These are phyloP conservation scores for Colletotrichum truncatum DNA, from an alignment of 2,329 filamentous ascomycete genomes.

Conservation along the genomic window DNA sequence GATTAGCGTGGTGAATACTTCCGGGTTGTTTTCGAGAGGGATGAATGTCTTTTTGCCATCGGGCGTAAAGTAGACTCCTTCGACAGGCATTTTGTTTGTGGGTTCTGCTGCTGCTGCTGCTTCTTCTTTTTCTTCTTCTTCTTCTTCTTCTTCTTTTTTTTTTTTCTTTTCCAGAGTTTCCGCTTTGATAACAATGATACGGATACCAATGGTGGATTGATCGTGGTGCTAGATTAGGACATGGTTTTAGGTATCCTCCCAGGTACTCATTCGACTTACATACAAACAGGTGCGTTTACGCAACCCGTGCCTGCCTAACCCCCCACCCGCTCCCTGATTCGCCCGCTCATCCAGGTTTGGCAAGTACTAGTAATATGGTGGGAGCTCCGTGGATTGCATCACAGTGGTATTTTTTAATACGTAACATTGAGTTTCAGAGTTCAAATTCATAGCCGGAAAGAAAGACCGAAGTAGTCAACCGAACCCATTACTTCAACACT, in stretches of 20 bases:
- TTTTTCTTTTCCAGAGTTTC: background rate
- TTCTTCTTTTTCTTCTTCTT: too few relatives aligned
- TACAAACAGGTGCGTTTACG: background rate
- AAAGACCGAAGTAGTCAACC: too few relatives aligned
- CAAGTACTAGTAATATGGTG: too few relatives aligned
- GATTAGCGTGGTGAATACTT: constrained; percentile 78
- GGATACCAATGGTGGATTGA: background rate
- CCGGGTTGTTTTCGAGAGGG: constrained; percentile 71
- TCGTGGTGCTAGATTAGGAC: background rate
- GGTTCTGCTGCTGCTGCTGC: too few relatives aligned
- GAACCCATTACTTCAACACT: too few relatives aligned
- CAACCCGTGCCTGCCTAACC: constrained; percentile 7
- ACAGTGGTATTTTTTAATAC: too few relatives aligned
- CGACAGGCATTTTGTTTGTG: constrained; percentile 35
- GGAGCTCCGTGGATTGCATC: too few relatives aligned
- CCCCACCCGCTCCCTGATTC: background rate
- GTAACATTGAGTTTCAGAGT: too few relatives aligned
- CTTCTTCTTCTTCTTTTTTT: too few relatives aligned
- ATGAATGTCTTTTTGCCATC: constrained; percentile 47
- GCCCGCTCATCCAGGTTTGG: background rate
- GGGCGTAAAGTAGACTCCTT: constrained; percentile 37
- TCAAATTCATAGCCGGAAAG: too few relatives aligned
- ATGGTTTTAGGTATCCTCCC: background rate
- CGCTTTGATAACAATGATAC: background rate
- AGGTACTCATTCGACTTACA: background rate